phyloP scores from a whole-genome alignment of 1,284 basidiomycete genomes.

The Malassezia caprae region DNA sequence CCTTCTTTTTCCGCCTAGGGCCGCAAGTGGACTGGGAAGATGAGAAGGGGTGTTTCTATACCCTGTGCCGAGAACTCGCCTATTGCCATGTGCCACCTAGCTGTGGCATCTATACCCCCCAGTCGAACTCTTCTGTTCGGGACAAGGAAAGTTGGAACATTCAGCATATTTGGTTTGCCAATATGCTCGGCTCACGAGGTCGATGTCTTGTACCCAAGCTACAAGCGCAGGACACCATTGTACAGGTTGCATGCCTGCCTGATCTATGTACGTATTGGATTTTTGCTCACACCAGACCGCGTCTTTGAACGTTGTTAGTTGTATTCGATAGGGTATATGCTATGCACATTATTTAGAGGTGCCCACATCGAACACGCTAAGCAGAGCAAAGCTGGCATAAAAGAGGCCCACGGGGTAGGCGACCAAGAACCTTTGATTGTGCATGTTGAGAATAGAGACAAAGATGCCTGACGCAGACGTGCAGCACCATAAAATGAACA shows the following conservation, averaged over 20 bases:
- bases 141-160: constrained; percentile 19
- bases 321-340: constrained; percentile 4
- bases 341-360: constrained; percentile 3
- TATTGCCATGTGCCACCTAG: constrained; percentile 23
- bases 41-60: constrained; percentile 74
- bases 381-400: constrained; percentile 44
- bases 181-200: constrained; percentile 19
- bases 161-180: constrained; percentile 36
- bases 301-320: constrained; percentile 41
- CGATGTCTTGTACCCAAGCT: constrained; percentile 13
- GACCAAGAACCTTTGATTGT: constrained; percentile 44
- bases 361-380: constrained; percentile 40
- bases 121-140: background rate
- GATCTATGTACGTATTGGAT: constrained; percentile 24
- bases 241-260: constrained; percentile 38
- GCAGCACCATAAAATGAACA: constrained; percentile 46
- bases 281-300: constrained; percentile 19
- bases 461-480: constrained; percentile 47
- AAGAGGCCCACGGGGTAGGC: constrained; percentile 46
- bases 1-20: constrained; percentile 39
- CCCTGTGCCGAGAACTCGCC: constrained; percentile 72
- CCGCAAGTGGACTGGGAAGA: constrained; percentile 72
- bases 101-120: constrained; percentile 48
- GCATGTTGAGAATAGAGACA: constrained; percentile 41
- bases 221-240: constrained; percentile 13